Evolutionary conservation across 345 rosid species (phyloP).

Genomic region (Dipteronia dyeriana): DNA sequence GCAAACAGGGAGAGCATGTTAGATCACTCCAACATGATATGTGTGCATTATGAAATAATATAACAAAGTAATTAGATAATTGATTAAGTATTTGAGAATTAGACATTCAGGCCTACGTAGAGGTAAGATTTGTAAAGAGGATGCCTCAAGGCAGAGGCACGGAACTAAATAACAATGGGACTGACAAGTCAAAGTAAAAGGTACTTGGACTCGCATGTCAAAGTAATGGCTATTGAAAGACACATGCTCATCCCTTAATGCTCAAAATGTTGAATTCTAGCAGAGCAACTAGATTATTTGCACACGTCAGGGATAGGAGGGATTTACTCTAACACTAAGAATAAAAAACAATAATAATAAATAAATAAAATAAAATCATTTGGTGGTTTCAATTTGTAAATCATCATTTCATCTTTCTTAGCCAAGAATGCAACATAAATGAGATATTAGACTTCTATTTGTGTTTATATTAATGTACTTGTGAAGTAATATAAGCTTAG

Average conservation of each 20-base stretch:
- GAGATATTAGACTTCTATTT: background rate
- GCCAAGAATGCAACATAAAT: background rate
- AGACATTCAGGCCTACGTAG: background rate
- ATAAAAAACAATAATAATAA: background rate
- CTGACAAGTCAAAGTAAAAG: background rate
- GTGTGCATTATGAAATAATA: background rate
- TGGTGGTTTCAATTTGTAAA: background rate
- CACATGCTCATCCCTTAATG: background rate
- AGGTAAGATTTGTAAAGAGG: background rate
- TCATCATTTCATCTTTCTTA: background rate
- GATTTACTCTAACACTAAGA: background rate
- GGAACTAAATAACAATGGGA: background rate
- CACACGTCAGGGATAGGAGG: background rate
- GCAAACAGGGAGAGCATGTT: conserved; percentile 3
- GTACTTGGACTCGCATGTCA: background rate
- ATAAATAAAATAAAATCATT: background rate
- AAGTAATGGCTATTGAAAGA: background rate
- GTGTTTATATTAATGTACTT: background rate
- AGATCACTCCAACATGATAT: conserved; percentile 13
- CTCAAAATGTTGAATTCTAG: background rate
- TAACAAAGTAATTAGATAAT: background rate
- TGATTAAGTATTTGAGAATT: background rate
- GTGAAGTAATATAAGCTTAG: background rate
- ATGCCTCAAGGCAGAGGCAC: background rate
- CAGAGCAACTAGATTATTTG: background rate